Evolutionary conservation across 768 basidiomycete species (phyloP), one percentile per base, ranked within the genome.

Genomic region (Agaricus blazei): DNA sequence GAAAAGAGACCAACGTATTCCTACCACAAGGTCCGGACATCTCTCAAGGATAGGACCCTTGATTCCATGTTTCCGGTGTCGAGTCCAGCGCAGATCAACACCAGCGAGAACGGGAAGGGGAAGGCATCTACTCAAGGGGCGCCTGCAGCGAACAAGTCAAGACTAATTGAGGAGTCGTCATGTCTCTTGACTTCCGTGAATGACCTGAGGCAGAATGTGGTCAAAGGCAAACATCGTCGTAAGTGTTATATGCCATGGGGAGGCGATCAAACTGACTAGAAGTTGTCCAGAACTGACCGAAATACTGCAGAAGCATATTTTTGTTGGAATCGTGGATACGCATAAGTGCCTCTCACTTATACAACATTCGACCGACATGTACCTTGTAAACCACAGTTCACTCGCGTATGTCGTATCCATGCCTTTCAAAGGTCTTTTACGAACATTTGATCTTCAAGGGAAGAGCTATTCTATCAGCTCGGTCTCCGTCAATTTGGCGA

Each of bases 391-490:
- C 59, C 90, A 98, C 63, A 85, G 82, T 27, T 74, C 85, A 3
- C 72, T 98, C 37, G 86, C 88, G 93, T 97, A 68, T 51, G 91
- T 81, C 26, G 7, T 26, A 23, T 40, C 45, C 19, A 28, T 36
- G 46, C 14, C 15, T 7, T 15, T 12, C 23, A 44, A 49, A 9
- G 8, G 15, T 48, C 9, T 7, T 48, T 55, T 29, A 47, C 28
- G 12, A 44, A 9, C 43, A 57, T 14, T 51, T 56, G 38, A 2
- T 45, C 42, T 41, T 58, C 3, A 38, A 97, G 94, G 0, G 93
- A 97, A 64, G 93, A 97, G 62, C 76, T 97, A 34, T 96, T 98
- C 68, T 98, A 97, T 69, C 97, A 99, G 65, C 79, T 99, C 6
- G 92, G 84, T 1, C 70, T 98, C 27, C 78, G 91, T 15, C 96